Evolutionary conservation across 2,329 filamentous ascomycete genomes (phyloP).

Genomic region (Exophiala alcalophila): DNA sequence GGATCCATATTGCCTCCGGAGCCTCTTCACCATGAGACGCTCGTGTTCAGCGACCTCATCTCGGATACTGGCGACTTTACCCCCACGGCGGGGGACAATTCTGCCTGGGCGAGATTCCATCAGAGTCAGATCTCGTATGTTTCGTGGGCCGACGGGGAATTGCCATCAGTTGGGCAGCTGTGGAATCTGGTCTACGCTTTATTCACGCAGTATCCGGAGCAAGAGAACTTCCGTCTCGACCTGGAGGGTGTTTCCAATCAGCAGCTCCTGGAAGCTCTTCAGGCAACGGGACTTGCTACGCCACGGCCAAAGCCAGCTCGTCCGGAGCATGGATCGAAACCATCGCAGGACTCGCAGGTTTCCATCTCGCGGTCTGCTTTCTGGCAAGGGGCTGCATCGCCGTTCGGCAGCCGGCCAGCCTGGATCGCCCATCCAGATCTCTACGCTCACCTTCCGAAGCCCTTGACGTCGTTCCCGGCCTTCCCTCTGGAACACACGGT

Average conservation of each 20-base stretch:
- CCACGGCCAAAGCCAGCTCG: too few species aligned
- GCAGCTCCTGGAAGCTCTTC: too few species aligned
- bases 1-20: slow-evolving; percentile 25
- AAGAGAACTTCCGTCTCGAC: slow-evolving; percentile 39
- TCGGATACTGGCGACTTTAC: slow-evolving; percentile 26
- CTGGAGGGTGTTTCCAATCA: too few species aligned
- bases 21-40: slow-evolving; percentile 33
- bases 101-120: slow-evolving; percentile 38
- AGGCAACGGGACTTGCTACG: too few species aligned
- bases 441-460: slow-evolving; percentile 31
- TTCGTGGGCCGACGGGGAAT: slow-evolving; percentile 34
- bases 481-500: slow-evolving; percentile 14
- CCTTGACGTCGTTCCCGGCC: slow-evolving; percentile 13
- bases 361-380: slow-evolving; percentile 47
- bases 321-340: slow-evolving; percentile 38
- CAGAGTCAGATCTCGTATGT: slow-evolving; percentile 35
- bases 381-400: slow-evolving; percentile 69
- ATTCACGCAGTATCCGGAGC: slow-evolving; percentile 34
- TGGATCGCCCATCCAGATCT: slow-evolving; percentile 53
- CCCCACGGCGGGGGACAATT: slow-evolving; percentile 37
- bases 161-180: slow-evolving; percentile 38
- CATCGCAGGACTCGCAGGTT: slow-evolving; percentile 35
- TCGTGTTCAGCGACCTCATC: slow-evolving; percentile 35
- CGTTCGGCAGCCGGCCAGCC: slow-evolving; percentile 61
- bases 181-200: slow-evolving; percentile 43